Evolutionary conservation across 805 yeast species (phyloP), one percentile per base, ranked within the genome.

Genomic region (Candida montana): DNA sequence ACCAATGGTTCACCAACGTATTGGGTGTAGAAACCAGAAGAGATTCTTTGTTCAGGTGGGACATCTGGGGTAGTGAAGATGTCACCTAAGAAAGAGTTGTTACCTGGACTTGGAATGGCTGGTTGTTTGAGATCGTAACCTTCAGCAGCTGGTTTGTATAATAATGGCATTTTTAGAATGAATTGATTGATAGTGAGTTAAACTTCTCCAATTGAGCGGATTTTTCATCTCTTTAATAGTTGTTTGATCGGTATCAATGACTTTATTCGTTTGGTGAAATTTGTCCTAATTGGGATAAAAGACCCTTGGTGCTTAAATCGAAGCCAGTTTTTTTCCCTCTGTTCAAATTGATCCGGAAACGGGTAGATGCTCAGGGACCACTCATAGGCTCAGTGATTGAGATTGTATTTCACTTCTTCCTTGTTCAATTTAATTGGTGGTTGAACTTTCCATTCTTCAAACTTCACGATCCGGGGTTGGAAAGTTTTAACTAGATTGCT

Each of bases 21-120:
- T 64, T 81, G 87, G 55, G 68, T 72, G 73, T 76, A 81, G 67
- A 81, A 81, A 39, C 89, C 89, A 58, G 80, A 69, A 15, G 80
- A 63, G 49, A 81, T 75, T 59, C 76, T 77, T 58, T 79, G 62
- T 37, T 75, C 86, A 38, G 67, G 60, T 52, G 77, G 79, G 41
- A 79, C 81, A 21, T 75, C 79, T 19, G 83, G 76, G 32, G 79
- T 71, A 64, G 79, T 71, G 66, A 75, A 75, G 48, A 71, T 67
- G 56, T 81, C 89, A 41, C 85, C 83, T 47, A 81, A 69, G 69
- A 77, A 81, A 7, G 88, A 73, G 62, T 81, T 81, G 68, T 71
- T 75, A 46, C 82, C 81, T 61, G 81, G 79, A 42, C 81, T 69
- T 43, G 82, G 78, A 46, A 81, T 73, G 31, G 68, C 69, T 34